phyloP scores from a whole-genome alignment of 2,329 filamentous ascomycete genomes.

The Botrytis tulipae region DNA sequence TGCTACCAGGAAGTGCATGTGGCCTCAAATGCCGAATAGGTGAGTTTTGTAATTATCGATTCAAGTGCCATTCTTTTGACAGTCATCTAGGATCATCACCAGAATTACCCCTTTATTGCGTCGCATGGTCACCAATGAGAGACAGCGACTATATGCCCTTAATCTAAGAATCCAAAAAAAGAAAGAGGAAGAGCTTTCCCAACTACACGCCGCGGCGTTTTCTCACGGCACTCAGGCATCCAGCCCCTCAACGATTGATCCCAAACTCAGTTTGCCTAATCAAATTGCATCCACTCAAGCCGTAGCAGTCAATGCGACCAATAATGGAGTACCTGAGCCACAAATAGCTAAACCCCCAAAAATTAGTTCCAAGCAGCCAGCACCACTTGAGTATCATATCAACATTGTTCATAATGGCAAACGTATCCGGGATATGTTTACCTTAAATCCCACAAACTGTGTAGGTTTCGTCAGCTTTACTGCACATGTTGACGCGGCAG shows the following conservation, averaged over 20 bases:
- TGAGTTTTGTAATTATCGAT: conserved; percentile 25
- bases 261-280: background rate
- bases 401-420: conserved; percentile 32
- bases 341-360: background rate
- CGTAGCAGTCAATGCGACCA: background rate
- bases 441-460: conserved; percentile 27
- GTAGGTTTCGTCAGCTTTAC: conserved; percentile 33
- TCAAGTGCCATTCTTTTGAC: conserved; percentile 23
- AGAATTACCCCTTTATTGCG: conserved; percentile 36
- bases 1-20: conserved; percentile 31
- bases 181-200: conserved; percentile 20
- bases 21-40: conserved; percentile 36
- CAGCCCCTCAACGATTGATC: background rate
- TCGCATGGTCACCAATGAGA: conserved; percentile 40
- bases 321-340: background rate
- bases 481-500: conserved; percentile 29
- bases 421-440: conserved; percentile 28
- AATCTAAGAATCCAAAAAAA: conserved; percentile 28
- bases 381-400: conserved; percentile 28
- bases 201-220: background rate
- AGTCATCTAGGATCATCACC: conserved; percentile 30
- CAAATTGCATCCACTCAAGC: background rate
- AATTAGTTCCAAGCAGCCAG: background rate
- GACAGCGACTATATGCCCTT: conserved; percentile 36
- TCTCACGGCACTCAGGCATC: background rate